Conservation (phyloP, 768 basidiomycete genomes). For the Pleurotus salmoneostramineus region DNA sequence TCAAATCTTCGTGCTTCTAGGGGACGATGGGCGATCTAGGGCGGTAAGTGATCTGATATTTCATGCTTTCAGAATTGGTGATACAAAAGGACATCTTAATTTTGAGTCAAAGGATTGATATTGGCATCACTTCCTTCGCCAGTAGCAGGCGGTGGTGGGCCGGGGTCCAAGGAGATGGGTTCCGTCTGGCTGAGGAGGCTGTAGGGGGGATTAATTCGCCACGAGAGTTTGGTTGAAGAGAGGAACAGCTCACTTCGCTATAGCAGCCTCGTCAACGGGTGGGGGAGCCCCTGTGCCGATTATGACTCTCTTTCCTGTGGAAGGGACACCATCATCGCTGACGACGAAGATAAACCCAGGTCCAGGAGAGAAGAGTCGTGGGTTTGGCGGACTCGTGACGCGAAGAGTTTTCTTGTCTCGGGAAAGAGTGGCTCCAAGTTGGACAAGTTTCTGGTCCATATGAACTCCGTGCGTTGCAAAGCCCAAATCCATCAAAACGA, state of each 20-base stretch:
- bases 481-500: conserved; percentile 35
- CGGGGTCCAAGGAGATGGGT: not conserved
- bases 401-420: conserved; percentile 26
- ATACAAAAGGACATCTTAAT: not conserved
- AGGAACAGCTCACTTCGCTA: not conserved
- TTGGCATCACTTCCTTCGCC: not conserved
- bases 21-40: no score
- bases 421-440: conserved; percentile 28
- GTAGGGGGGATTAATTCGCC: not conserved
- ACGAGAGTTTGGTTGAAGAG: conserved; percentile 11
- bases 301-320: conserved; percentile 25
- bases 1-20: no score
- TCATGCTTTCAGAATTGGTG: no score
- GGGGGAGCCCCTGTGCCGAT: conserved; percentile 34
- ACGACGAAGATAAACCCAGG: conserved; percentile 31
- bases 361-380: conserved; percentile 34
- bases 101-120: not conserved
- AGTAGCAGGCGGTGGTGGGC: not conserved
- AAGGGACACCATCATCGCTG: conserved; percentile 29
- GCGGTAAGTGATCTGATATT: no score
- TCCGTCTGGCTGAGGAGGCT: not conserved
- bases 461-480: conserved; percentile 40
- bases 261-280: conserved; percentile 21
- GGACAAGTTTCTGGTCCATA: conserved; percentile 32
- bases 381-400: conserved; percentile 29